A percentile compares a stretch with the other conserved stretches of the same genome.
Conservation (phyloP, 2,329 filamentous ascomycete genomes). For the Xenosphaeropsis pyriputrescens region DNA sequence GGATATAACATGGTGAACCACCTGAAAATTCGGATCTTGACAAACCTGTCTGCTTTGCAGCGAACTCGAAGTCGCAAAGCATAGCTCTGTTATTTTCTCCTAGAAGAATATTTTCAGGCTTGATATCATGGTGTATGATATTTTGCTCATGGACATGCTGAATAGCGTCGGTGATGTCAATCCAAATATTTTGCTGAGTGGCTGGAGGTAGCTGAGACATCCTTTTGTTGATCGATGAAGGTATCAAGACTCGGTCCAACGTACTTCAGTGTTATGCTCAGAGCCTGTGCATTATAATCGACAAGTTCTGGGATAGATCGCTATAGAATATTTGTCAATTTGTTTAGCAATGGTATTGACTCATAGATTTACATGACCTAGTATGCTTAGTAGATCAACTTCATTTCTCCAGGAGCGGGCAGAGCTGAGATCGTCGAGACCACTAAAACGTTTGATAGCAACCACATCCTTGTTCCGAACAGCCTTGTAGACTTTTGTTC, state of each 20-base stretch:
- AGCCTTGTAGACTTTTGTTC: constrained; percentile 2
- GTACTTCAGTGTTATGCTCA: constrained; percentile 6
- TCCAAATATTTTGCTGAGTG: constrained; percentile 4
- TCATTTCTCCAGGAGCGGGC: constrained; percentile 4
- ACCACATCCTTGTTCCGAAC: constrained; percentile 1
- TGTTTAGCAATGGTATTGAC: neutral
- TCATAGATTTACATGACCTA: constrained; percentile 3
- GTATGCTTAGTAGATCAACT: constrained; percentile 2
- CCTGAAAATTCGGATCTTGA: constrained; percentile 1
- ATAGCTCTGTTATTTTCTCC: constrained; percentile 2
- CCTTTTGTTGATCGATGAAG: constrained; percentile 2
- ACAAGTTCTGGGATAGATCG: constrained; percentile 5
- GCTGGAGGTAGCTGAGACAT: constrained; percentile 3
- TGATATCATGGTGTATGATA: constrained; percentile 4
- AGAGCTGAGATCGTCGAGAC: constrained; percentile 1
- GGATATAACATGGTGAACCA: constrained; percentile 4
- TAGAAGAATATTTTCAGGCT: constrained; percentile 5
- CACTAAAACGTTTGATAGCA: constrained; percentile 3
- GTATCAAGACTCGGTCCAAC: constrained; percentile 3
- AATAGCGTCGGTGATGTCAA: constrained; percentile 4
- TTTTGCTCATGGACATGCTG: constrained; percentile 2
- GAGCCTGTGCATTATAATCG: constrained; percentile 1
- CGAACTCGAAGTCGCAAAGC: constrained; percentile 6
- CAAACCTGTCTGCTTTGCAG: constrained; percentile 1
- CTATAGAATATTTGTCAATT: no score